Base-by-base conservation (phyloP, 1,284 basidiomycete species). In the Ustilago esculenta region DNA sequence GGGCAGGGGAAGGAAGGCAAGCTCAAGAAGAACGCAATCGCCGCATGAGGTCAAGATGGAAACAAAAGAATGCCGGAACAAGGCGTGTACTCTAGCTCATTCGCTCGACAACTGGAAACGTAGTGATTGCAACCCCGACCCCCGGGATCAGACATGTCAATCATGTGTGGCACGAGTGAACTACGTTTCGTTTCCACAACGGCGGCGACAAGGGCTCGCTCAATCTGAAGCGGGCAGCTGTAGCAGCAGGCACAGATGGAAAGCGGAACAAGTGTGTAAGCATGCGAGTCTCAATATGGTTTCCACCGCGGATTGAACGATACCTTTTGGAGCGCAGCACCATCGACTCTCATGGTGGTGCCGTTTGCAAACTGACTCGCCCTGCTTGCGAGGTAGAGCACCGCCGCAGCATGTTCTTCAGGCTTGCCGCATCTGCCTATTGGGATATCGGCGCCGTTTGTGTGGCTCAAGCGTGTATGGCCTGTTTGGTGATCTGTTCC, bases 371-470 rank as follows among this genome's bases (percentile, higher is more conserved):
- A 73, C 15, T 36, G 30, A 33, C 46, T 60, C 1, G 15, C 20
- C 8, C 42, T 40, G 10, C 41, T 36, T 5, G 48, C 54, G 35
- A 73, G 36, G 32, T 71, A 73, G 15, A 70, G n/a, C 1, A 73
- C 48, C 0, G 54, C 54, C 9, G 51, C 33, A 1, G 61, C 71
- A 40, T 73, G 61, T 42, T 73, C 71, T 12, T 57, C 23, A 0
- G 67, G 67, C 27, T 33, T 42, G 1, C 71, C 71, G 21, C 66
- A 69, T 11, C 71, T 33, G 0, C 71, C 71, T 4, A 68, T 20
- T 3, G 71, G 71, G 23, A 73, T 70, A 49, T 71, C 67, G 0
- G 71, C 71, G 5, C 71, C 71, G 21, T 73, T 73, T 1, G 71
- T 73, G 32, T 65, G 66, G 5, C 43, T 47, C 32, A 73, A 47